Percentiles rank a stretch among this genome's conserved stretches.
Conservation (phyloP, 2,329 filamentous ascomycete genomes). For the Aplosporella prunicola region DNA sequence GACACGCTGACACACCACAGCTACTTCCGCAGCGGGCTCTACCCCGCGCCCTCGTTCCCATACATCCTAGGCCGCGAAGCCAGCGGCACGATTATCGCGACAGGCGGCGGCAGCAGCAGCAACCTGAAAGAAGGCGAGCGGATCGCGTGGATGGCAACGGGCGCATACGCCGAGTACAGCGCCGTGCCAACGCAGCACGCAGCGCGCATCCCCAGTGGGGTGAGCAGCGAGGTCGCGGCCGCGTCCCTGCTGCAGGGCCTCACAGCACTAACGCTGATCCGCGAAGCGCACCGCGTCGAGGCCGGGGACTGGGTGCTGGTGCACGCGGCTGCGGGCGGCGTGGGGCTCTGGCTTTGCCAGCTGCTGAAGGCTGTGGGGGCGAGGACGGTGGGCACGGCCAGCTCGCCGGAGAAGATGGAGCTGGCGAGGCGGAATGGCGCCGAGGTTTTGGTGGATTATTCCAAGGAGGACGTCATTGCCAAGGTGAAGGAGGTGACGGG, state of each 20-base stretch:
- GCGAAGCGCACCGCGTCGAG: conserved; percentile 62
- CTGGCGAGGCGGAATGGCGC: conserved; percentile 63
- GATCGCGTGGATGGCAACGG: conserved; percentile 57
- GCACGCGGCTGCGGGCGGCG: conserved; percentile 78
- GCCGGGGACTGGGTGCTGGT: conserved; percentile 74
- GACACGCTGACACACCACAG: conserved; percentile 22
- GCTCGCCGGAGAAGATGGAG: conserved; percentile 60
- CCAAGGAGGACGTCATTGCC: conserved; percentile 46
- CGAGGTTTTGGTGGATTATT: conserved; percentile 62
- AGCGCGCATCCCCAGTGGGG: conserved; percentile 52
- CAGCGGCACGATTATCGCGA: conserved; percentile 58
- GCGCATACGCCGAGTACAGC: conserved; percentile 50
- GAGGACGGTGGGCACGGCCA: conserved; percentile 69
- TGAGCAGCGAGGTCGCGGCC: conserved; percentile 54
- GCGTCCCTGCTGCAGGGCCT: conserved; percentile 71
- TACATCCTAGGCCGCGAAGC: conserved; percentile 73
- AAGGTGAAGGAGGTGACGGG: conserved; percentile 61
- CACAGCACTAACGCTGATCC: conserved; percentile 69
- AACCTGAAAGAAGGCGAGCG: conserved; percentile 57
- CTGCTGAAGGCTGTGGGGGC: conserved; percentile 64
- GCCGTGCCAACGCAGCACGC: conserved; percentile 45
- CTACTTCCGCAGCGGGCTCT: conserved; percentile 81
- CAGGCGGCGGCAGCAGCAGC: conserved; percentile 58
- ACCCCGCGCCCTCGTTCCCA: conserved; percentile 58
- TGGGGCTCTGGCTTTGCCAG: conserved; percentile 61